Base-by-base conservation (phyloP, 2,329 filamentous ascomycete species). In the Cadophora luteo-olivacea region DNA sequence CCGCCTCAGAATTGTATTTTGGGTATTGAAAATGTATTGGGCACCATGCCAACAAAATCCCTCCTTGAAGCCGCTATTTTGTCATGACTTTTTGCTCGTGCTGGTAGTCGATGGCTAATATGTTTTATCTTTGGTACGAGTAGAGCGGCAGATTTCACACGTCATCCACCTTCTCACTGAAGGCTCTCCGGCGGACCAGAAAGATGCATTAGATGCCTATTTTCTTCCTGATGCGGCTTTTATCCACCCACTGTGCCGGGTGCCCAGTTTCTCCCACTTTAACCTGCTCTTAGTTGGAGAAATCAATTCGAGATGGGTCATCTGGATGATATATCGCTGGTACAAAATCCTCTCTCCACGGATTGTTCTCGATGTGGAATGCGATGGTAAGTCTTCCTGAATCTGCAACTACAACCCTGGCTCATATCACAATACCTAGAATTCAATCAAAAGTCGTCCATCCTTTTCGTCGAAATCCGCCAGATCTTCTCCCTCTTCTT, bases 331-430 rank as follows among this genome's bases (percentile, higher is more conserved):
- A 67, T 97, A 93, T 76, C 87, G 89, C 51, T 94, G 91, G 92
- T 95, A 97, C 80, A 92, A 93, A 76, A 91, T 95, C 72, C 83
- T 97, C 77, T 93, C 89, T 70, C 94, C 94, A 0, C 82, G 84
- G 22, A 92, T 96, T 72, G 84, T 89, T 54, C 80, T 95, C 14
- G 81, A 85, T 1, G 83, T 97, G 22, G 86, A 93, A 70, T 86
- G 84, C 3, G 79, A 80, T 54, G 82, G 86, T 87, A 77, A 52
- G 79, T 76, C 41, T 61, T 41, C 24, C 52, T n/a, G 8, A 54
- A 1, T 45, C 12, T 36, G 45, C n/a, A 16, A 32, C 22, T 4
- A 52, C 45, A 36, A 16, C 3, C 29, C 19, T 72, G n/a, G n/a
- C 32, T 57, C n/a, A 48, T 32, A 61, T 54, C 45, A 11, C n/a